Evolutionary conservation across 139 green algal species (phyloP).

Genomic region (Diplosphaera chodatii): DNA sequence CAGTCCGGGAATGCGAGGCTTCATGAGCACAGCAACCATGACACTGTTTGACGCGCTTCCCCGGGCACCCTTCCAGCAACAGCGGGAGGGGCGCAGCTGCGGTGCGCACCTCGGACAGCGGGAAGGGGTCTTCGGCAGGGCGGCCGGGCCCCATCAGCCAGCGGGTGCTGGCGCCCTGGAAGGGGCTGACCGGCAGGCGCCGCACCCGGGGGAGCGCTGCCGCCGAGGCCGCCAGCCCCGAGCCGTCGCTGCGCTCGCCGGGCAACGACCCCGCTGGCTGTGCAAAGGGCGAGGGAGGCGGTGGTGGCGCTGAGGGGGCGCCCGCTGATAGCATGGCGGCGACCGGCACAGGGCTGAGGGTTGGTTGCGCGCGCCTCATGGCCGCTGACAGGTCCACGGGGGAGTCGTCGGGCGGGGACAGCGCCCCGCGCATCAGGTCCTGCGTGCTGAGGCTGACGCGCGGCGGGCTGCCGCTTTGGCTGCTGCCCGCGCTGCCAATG

Average conservation of each 20-base stretch:
- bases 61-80: too few species aligned
- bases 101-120: too few species aligned
- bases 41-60: too few species aligned
- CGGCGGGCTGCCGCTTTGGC: not conserved
- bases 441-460: not conserved
- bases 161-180: not conserved
- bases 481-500: not conserved
- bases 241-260: too few species aligned
- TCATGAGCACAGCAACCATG: too few species aligned
- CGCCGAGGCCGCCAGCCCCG: not conserved
- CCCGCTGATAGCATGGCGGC: not conserved
- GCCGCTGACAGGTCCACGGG: not conserved
- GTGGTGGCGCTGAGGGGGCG: not conserved
- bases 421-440: not conserved
- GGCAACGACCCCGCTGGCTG: not conserved
- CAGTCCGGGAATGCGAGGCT: too few species aligned
- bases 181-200: not conserved
- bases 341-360: not conserved
- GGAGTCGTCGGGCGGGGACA: not conserved
- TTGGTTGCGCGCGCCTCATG: not conserved
- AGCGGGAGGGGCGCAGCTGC: too few species aligned
- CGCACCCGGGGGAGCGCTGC: not conserved
- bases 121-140: not conserved
- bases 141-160: not conserved
- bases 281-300: not conserved